These are phyloP conservation scores for Sporothrix schenckii DNA, from an alignment of 2,329 filamentous ascomycete species.

Conservation along the genomic window DNA sequence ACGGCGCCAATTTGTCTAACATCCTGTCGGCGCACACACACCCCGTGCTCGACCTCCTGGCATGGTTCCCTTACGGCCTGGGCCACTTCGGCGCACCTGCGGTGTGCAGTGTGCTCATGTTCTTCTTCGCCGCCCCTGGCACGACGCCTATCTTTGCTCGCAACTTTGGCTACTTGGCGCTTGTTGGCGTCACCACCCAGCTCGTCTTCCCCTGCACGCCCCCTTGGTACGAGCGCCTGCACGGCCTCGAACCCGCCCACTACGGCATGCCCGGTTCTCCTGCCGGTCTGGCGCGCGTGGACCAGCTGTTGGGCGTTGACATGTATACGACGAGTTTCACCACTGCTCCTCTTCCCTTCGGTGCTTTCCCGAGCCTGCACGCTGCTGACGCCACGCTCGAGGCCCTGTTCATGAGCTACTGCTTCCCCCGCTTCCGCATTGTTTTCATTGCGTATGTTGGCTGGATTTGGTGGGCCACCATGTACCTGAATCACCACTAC, in stretches of 20 bases:
- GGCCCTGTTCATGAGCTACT: conserved; percentile 88
- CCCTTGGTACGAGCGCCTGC: conserved; percentile 94
- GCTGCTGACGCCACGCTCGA: conserved; percentile 86
- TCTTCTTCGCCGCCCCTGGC: conserved; percentile 85
- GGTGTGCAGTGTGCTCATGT: conserved; percentile 76
- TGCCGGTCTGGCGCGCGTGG: conserved; percentile 84
- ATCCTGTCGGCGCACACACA: conserved; percentile 90
- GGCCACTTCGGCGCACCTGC: conserved; percentile 87
- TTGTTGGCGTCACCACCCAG: conserved; percentile 84
- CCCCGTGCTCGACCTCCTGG: conserved; percentile 79
- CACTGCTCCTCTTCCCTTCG: conserved; percentile 87
- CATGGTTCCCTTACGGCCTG: conserved; percentile 91
- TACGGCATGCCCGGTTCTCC: conserved; percentile 90
- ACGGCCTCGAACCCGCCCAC: conserved; percentile 86
- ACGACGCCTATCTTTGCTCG: conserved; percentile 82
- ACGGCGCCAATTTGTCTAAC: conserved; percentile 93
- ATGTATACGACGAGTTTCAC: conserved; percentile 92
- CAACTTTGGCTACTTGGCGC: conserved; percentile 90
- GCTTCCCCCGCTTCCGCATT: conserved; percentile 80
- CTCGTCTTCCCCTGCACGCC: conserved; percentile 90
- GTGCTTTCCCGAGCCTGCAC: conserved; percentile 91
- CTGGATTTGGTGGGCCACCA: conserved; percentile 98
- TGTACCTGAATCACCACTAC: conserved; percentile 98
- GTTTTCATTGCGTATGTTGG: conserved; percentile 81
- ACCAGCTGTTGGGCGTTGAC: conserved; percentile 86